Evolutionary conservation across 176 grass and related monocot genomes (phyloP), one percentile per base, ranked within the genome.

Genomic region (Panicum miliaceum): DNA sequence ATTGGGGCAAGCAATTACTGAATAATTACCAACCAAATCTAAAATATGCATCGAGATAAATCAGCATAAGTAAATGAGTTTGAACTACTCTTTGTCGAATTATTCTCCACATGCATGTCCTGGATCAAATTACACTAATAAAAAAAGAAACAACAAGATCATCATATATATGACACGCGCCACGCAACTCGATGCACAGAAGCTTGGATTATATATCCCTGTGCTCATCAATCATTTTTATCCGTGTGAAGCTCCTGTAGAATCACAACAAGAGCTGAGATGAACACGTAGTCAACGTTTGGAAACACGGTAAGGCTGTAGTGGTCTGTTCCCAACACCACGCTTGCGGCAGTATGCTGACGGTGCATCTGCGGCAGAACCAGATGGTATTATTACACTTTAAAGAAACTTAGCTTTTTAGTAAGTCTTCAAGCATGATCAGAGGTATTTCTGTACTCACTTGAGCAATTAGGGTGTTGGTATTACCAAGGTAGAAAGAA

Each of bases 171-270:
- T 46, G 13, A 4, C 13, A 15, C 1, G 0, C 9, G n/a, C 8
- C 0, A 14, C 12, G 19, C 18, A 68, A 68, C 71, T 50, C 12
- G 8, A 36, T 18, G 16, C 18, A 7, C 12, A 4, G 40, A 40
- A 38, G 71, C 12, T 68, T 43, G 22, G 23, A 54, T 43, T 0
- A n/a, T n/a, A n/a, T n/a, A 7, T 9, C 9, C 3, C 4, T 25
- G 37, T 13, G 0, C 0, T n/a, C 41, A 62, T 56, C 40, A 51
- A 0, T 68, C 76, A 4, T 20, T 18, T 5, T 64, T 43, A 20
- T 90, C 77, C 42, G 67, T 66, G 73, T 96, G 89, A 77, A 91
- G 70, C 61, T 87, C 89, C 62, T 96, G 89, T 13, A 93, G 94
- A 67, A 96, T 91, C 41, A 91, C 84, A 38, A 96, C 76, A 67